Base-by-base conservation (phyloP, 371 early-diverging fungal species). In the Saksenaea oblongispora region DNA sequence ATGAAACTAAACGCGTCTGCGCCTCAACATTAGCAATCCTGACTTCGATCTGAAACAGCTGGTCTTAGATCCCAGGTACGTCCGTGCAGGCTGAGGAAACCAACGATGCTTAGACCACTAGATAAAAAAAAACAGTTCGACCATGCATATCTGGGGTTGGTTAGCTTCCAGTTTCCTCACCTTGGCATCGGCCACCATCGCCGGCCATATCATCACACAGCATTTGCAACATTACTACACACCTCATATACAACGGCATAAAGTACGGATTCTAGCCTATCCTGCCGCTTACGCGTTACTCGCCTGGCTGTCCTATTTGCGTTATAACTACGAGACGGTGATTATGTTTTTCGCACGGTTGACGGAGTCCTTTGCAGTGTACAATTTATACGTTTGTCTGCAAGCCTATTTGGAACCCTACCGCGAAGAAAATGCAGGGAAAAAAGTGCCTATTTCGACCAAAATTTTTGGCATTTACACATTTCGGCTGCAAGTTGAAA, bases 281-380 rank as follows among this genome's bases (percentile, higher is more conserved):
- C 69, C 69, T n/a, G 60, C 64, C 15, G 41, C 59, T 34, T 68
- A 63, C 26, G 42, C 69, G 5, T 17, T 63, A 22, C 47, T 63
- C 13, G 56, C 69, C 7, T 68, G 64, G 64, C 35, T 68, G 11
- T 28, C 64, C 8, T 68, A 64, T 41, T 47, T 63, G 53, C 36
- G 42, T 17, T 64, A 64, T 15, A 56, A 61, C 34, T 68, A 68
- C 44, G 53, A 28, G 44, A 62, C 63, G 0, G 56, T 63, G 8
- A 63, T 63, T 15, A 55, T 62, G 54, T 63, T 63, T 54, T 67
- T 67, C 37, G 67, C 63, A 22, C 58, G 57, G 1, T 41, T 67
- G 5, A 56, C 62, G 10, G 69, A 63, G 13, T 64, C 69, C 1
- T 61, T 68, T 56, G 69, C 69, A 8, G 69, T 68, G 9, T 68